A percentile compares a stretch with the other conserved stretches of the same genome.
phyloP scores from a whole-genome alignment of 1,284 basidiomycete genomes.

The Athelia sp. region DNA sequence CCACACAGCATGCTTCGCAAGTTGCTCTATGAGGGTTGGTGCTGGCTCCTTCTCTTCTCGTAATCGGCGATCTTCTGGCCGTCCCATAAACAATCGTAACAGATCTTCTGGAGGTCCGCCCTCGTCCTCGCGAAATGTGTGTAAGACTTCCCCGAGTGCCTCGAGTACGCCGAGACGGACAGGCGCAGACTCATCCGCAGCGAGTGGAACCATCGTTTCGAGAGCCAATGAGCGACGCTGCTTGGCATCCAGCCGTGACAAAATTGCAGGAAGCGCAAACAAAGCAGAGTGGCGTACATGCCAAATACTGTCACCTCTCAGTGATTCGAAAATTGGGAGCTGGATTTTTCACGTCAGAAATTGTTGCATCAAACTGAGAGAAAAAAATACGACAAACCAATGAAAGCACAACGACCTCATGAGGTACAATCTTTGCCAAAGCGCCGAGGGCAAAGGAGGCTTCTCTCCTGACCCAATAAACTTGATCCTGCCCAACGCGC shows the following conservation, averaged over 20 bases:
- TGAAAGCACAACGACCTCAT: slow-evolving; percentile 58
- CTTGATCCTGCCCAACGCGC: slow-evolving; percentile 71
- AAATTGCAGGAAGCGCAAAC: slow-evolving; percentile 80
- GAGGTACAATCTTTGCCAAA: slow-evolving; percentile 79
- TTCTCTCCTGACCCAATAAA: slow-evolving; percentile 86
- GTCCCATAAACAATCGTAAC: slow-evolving; percentile 70
- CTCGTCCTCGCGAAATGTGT: slow-evolving; percentile 65
- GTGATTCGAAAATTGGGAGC: slow-evolving; percentile 75
- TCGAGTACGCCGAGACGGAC: slow-evolving; percentile 86
- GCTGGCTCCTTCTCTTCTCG: slow-evolving; percentile 29
- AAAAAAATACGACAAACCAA: slow-evolving; percentile 45
- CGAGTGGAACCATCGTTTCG: slow-evolving; percentile 57
- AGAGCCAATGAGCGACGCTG: slow-evolving; percentile 61
- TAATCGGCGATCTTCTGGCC: slow-evolving; percentile 36
- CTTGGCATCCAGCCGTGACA: slow-evolving; percentile 55
- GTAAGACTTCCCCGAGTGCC: slow-evolving; percentile 87
- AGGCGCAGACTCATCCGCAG: slow-evolving; percentile 60
- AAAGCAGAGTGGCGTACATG: slow-evolving; percentile 90
- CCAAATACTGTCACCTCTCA: slow-evolving; percentile 71
- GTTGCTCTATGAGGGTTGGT: not conserved
- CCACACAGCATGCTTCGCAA: not conserved
- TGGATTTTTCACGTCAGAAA: slow-evolving; percentile 29
- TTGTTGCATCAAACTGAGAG: slow-evolving; percentile 5
- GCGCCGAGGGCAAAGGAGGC: slow-evolving; percentile 87
- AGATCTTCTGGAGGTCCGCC: slow-evolving; percentile 78